Conservation (phyloP, 23 red algal genomes). For the Gracilaria gracilis region DNA sequence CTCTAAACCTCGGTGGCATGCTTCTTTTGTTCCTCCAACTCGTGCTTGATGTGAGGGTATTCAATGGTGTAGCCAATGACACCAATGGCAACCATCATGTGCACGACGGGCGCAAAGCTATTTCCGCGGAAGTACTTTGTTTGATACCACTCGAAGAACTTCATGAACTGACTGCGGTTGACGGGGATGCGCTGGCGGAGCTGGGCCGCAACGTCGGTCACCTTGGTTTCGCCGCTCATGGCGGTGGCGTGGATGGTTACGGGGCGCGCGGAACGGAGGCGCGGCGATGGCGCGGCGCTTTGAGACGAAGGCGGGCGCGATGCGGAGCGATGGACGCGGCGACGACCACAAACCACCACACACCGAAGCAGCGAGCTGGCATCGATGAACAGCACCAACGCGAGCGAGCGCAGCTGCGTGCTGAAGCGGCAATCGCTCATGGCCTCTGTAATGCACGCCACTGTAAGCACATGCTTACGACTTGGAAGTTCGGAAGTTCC, state of each 20-base stretch:
- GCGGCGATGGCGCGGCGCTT: neutral
- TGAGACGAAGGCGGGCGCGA: neutral
- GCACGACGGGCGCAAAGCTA: conserved; percentile 74
- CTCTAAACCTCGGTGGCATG: conserved; percentile 28
- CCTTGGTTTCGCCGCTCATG: conserved; percentile 77
- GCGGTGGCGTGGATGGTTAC: too few relatives aligned
- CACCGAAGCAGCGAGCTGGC: neutral
- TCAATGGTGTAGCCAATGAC: conserved; percentile 84
- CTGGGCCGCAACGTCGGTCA: conserved; percentile 60
- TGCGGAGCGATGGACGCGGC: neutral
- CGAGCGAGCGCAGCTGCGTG: neutral
- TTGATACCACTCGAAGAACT: conserved; percentile 81
- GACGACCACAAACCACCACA: neutral
- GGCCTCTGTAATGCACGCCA: neutral
- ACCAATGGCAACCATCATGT: conserved; percentile 77
- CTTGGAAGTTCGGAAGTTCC: too few relatives aligned
- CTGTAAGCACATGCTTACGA: too few relatives aligned
- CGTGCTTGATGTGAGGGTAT: conserved; percentile 88
- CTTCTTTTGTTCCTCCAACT: conserved; percentile 68
- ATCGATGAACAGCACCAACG: too few relatives aligned
- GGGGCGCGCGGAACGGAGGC: neutral
- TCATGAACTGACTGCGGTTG: conserved; percentile 54
- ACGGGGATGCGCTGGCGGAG: conserved; percentile 58
- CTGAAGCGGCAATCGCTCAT: neutral
- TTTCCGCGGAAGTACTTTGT: conserved; percentile 63